phyloP scores from a whole-genome alignment of 441 rosid species.

The Aquilaria agallochum region DNA sequence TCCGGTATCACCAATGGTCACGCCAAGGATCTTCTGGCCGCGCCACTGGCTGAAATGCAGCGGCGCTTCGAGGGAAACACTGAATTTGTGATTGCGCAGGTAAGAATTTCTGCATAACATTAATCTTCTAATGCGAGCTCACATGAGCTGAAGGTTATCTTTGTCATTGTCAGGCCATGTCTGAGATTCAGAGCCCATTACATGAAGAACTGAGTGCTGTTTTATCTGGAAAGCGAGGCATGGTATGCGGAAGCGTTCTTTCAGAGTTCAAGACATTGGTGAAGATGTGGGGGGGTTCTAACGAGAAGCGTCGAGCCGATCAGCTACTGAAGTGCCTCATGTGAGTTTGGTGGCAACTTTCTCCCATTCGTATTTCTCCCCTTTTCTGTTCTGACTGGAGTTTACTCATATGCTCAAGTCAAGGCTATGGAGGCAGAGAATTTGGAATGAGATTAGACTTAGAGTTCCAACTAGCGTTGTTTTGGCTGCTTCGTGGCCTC shows the following conservation, averaged over 20 bases:
- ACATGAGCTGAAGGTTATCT: slow-evolving; percentile 4
- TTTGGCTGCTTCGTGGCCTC: too few species aligned
- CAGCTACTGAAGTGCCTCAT: slow-evolving; percentile 45
- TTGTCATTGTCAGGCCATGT: slow-evolving; percentile 44
- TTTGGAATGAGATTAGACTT: too few species aligned
- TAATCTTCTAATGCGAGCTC: neutral
- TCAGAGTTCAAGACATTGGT: slow-evolving; percentile 78
- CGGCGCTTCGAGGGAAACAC: slow-evolving; percentile 74
- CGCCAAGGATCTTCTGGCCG: slow-evolving; percentile 46
- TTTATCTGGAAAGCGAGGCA: slow-evolving; percentile 55
- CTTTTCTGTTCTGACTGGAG: neutral
- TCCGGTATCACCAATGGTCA: slow-evolving; percentile 88
- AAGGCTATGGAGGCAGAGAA: neutral
- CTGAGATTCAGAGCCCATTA: slow-evolving; percentile 65
- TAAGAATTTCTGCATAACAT: slow-evolving; percentile 14
- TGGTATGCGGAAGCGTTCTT: slow-evolving; percentile 64
- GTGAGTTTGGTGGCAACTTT: slow-evolving; percentile 34
- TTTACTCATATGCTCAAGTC: neutral
- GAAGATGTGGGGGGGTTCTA: slow-evolving; percentile 71
- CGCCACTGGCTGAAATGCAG: slow-evolving; percentile 43
- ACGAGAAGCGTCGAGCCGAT: slow-evolving; percentile 70
- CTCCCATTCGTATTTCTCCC: slow-evolving; percentile 2
- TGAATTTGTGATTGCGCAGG: slow-evolving; percentile 82
- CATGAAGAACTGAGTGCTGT: slow-evolving; percentile 43
- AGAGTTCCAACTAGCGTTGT: too few species aligned